phyloP scores from a whole-genome alignment of 73 alveolate genomes.

The Uronychia binucleata region DNA sequence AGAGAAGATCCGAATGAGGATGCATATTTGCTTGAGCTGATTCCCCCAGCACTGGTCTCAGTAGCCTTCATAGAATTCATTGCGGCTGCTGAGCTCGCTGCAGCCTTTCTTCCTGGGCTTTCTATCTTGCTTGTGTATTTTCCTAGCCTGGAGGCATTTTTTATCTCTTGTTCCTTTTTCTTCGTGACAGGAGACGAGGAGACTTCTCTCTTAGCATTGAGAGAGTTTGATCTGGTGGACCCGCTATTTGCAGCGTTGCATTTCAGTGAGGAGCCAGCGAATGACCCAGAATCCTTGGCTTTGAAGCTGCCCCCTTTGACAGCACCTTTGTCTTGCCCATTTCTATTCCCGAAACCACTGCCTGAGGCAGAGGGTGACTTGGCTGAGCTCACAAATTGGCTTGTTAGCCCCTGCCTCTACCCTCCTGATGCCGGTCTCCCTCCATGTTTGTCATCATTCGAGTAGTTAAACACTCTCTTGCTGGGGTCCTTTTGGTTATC shows the following conservation, averaged over 20 bases:
- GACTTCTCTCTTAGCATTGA: background rate
- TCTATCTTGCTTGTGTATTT: background rate
- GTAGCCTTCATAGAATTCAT: background rate
- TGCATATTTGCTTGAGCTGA: background rate
- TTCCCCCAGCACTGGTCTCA: background rate
- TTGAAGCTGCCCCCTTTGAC: background rate
- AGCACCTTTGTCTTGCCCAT: too few species aligned
- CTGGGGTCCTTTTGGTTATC: background rate
- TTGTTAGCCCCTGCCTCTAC: too few species aligned
- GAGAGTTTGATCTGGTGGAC: background rate
- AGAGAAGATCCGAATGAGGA: background rate
- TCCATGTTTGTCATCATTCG: too few species aligned
- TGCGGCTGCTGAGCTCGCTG: background rate
- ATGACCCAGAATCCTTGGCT: too few species aligned
- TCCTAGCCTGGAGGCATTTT: slow-evolving; percentile 1
- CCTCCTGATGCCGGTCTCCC: too few species aligned
- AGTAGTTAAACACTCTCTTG: background rate
- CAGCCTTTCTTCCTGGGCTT: background rate
- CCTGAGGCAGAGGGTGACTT: too few species aligned
- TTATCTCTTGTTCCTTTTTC: background rate
- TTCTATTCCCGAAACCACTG: too few species aligned
- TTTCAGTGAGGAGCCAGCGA: too few species aligned
- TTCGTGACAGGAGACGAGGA: background rate
- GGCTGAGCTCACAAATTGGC: too few species aligned
- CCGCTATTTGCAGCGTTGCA: background rate